These are phyloP conservation scores for Nematodospora anomalae DNA, from an alignment of 1,139 yeast genomes.

Conservation along the genomic window DNA sequence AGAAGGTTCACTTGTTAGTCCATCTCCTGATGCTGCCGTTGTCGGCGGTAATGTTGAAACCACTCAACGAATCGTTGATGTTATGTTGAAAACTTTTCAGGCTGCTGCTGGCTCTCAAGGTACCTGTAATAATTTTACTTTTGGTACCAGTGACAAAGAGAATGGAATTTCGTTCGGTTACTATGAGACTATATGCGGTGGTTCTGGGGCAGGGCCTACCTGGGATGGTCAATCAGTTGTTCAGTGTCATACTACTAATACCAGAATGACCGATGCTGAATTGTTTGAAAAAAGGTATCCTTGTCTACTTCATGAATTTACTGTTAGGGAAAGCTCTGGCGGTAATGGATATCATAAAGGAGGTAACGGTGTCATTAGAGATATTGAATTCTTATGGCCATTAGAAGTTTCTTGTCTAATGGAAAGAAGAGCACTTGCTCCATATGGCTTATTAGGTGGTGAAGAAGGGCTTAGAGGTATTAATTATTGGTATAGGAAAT, in stretches of 20 bases:
- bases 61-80: conserved; percentile 80
- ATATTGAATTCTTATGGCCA: conserved; percentile 43
- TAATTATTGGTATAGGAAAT: conserved; percentile 37
- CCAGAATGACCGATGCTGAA: conserved; percentile 50
- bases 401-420: conserved; percentile 46
- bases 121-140: conserved; percentile 50
- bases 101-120: conserved; percentile 65
- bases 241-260: conserved; percentile 50
- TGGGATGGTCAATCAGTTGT: conserved; percentile 51
- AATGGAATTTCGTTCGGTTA: conserved; percentile 43
- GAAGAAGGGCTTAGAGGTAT: conserved; percentile 39
- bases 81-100: conserved; percentile 69
- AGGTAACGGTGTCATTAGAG: conserved; percentile 48
- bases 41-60: conserved; percentile 92
- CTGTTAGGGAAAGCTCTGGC: conserved; percentile 42
- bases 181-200: conserved; percentile 52
- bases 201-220: conserved; percentile 51
- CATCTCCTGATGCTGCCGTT: conserved; percentile 76
- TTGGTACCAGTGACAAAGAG: conserved; percentile 43
- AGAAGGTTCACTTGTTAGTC: conserved; percentile 66
- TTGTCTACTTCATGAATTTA: conserved; percentile 42
- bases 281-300: conserved; percentile 50
- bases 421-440: conserved; percentile 47
- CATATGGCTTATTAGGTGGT: conserved; percentile 48
- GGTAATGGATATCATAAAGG: conserved; percentile 44